A percentile compares a stretch with the other conserved stretches of the same genome.
phyloP scores from a whole-genome alignment of 164 flowering plant species.

The Amborella trichopoda region DNA sequence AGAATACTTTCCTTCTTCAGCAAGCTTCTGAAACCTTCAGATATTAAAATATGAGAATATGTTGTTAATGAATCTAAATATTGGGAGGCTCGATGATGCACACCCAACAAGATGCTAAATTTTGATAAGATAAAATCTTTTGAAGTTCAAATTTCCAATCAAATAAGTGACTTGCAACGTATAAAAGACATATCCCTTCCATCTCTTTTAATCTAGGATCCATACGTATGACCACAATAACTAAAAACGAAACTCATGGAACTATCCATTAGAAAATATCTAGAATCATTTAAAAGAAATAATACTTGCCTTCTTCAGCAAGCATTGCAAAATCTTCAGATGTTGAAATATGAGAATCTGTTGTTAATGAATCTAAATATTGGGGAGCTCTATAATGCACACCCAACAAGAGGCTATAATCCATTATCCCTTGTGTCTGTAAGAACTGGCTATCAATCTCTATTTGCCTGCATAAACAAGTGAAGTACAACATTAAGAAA shows the following conservation, averaged over 20 bases:
- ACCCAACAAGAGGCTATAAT: slow-evolving; percentile 94
- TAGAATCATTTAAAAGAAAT: not conserved
- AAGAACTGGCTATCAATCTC: slow-evolving; percentile 80
- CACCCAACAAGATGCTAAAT: slow-evolving; percentile 92
- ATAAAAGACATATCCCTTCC: too few species aligned
- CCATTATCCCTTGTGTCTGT: slow-evolving; percentile 85
- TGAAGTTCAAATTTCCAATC: too few species aligned
- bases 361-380: slow-evolving; percentile 40
- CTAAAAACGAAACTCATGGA: too few species aligned
- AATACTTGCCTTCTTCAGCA: slow-evolving; percentile 61
- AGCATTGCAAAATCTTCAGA: slow-evolving; percentile 60
- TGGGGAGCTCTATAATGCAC: slow-evolving; percentile 98
- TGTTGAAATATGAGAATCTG: slow-evolving; percentile 21
- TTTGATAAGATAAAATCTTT: too few species aligned
- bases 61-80: slow-evolving; percentile 45
- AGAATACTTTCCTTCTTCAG: slow-evolving; percentile 55
- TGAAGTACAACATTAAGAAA: too few species aligned
- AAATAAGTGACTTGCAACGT: too few species aligned
- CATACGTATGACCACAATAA: too few species aligned
- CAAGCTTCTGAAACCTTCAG: slow-evolving; percentile 65
- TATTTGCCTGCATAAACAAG: slow-evolving; percentile 68
- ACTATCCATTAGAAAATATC: too few species aligned
- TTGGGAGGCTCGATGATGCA: slow-evolving; percentile 94
- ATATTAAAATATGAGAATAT: slow-evolving; percentile 17
- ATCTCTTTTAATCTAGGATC: too few species aligned